A percentile compares a stretch with the other conserved stretches of the same genome.
These are phyloP conservation scores for Phytophthora pini DNA, from an alignment of 352 stramenopile species.

Conservation along the genomic window DNA sequence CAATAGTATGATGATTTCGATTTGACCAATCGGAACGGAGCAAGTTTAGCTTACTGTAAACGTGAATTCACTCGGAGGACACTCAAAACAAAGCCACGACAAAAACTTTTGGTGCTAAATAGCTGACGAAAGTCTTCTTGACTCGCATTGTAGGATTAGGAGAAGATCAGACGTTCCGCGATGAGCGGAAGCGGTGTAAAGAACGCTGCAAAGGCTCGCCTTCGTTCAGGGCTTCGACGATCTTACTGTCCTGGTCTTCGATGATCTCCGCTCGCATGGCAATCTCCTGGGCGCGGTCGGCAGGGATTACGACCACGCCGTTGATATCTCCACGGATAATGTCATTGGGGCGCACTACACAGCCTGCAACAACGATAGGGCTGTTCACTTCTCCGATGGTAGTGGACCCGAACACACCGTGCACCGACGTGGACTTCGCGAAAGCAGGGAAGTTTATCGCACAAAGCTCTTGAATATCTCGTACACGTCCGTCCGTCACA, in stretches of 20 bases:
- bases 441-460: slow-evolving; percentile 78
- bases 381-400: slow-evolving; percentile 75
- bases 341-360: slow-evolving; percentile 79
- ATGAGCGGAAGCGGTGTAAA: slow-evolving; percentile 74
- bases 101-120: slow-evolving; percentile 16
- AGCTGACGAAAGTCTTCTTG: background rate
- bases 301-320: slow-evolving; percentile 80
- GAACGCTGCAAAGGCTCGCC: slow-evolving; percentile 76
- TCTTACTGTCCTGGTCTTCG: slow-evolving; percentile 83
- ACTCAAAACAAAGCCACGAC: too few relatives aligned
- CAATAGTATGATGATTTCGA: too few relatives aligned
- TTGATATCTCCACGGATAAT: slow-evolving; percentile 88
- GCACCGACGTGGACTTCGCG: slow-evolving; percentile 70
- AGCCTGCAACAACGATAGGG: slow-evolving; percentile 73
- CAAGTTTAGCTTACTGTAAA: too few relatives aligned
- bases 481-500: slow-evolving; percentile 79
- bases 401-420: slow-evolving; percentile 62
- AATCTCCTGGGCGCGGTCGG: slow-evolving; percentile 73
- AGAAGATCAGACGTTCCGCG: slow-evolving; percentile 20
- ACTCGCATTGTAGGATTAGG: slow-evolving; percentile 3
- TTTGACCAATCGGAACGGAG: too few relatives aligned
- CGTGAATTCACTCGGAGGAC: too few relatives aligned
- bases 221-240: slow-evolving; percentile 80
- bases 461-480: slow-evolving; percentile 77
- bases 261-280: slow-evolving; percentile 77